phyloP scores from a whole-genome alignment of 2,329 filamentous ascomycete species.

The Rhinocladiella mackenziei region DNA sequence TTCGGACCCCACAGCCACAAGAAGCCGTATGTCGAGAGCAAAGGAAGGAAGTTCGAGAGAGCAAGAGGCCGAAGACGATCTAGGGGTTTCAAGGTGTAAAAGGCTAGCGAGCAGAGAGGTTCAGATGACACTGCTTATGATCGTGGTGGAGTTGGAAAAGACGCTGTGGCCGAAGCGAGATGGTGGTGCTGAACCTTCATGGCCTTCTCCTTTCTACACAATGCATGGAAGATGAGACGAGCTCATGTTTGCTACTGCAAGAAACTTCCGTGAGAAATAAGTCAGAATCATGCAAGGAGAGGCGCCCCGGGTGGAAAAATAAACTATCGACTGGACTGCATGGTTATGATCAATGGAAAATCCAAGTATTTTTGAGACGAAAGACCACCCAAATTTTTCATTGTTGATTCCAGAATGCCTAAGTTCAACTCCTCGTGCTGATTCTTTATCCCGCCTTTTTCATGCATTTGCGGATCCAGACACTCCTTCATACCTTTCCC shows the following conservation, averaged over 20 bases:
- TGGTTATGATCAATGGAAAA: conserved; percentile 8
- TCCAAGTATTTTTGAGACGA: conserved; percentile 2
- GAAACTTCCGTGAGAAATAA: not conserved
- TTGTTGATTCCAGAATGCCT: conserved; percentile 1
- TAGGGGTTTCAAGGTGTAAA: conserved; percentile 96
- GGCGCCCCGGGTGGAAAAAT: too few relatives aligned
- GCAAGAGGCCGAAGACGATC: conserved; percentile 98
- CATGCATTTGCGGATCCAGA: too few relatives aligned
- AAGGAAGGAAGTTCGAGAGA: conserved; percentile 99
- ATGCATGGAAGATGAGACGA: conserved; percentile 1
- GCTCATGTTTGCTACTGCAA: conserved; percentile 1
- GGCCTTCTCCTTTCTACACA: conserved; percentile 2
- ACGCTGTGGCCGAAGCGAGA: not conserved
- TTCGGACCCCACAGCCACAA: conserved; percentile 98
- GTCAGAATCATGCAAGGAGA: not conserved
- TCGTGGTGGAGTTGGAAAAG: conserved; percentile 20
- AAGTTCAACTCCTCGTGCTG: too few relatives aligned
- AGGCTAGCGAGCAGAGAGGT: too few relatives aligned
- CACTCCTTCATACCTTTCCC: too few relatives aligned
- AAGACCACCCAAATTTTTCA: conserved; percentile 1
- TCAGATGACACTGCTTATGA: conserved; percentile 11
- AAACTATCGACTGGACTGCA: too few relatives aligned
- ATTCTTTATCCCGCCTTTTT: too few relatives aligned
- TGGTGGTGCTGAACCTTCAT: not conserved
- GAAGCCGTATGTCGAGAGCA: conserved; percentile 97